A percentile compares a stretch with the other conserved stretches of the same genome.
These are phyloP conservation scores for Tuber indicum DNA, from an alignment of 495 filamentous ascomycete species.

Conservation along the genomic window DNA sequence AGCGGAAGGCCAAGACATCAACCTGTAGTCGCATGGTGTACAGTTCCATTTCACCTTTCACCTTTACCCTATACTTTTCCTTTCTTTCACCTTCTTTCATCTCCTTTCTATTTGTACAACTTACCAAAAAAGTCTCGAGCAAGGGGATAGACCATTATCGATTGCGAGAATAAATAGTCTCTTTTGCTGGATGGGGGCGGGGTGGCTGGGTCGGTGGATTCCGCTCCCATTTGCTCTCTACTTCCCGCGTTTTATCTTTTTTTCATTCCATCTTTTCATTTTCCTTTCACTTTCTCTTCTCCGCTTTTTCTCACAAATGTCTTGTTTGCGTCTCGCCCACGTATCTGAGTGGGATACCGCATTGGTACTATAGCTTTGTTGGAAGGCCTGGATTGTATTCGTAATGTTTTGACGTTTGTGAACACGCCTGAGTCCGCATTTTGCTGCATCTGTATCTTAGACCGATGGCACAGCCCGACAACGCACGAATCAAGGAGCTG, in stretches of 20 bases:
- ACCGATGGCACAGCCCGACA: too few species aligned
- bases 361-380: neutral
- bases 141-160: neutral
- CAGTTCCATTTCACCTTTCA: neutral
- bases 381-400: neutral
- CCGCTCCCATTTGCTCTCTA: neutral
- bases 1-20: neutral
- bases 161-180: neutral
- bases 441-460: too few species aligned
- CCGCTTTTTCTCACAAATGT: neutral
- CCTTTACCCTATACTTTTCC: neutral
- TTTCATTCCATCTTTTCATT: neutral
- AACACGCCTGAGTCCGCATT: too few species aligned
- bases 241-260: neutral
- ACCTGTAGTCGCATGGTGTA: neutral
- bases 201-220: neutral
- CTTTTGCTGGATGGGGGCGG: neutral
- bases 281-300: neutral
- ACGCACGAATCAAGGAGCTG: too few species aligned
- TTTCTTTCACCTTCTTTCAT: neutral
- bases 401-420: too few species aligned
- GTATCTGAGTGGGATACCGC: neutral
- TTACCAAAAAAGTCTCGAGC: neutral
- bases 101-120: neutral
- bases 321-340: neutral